Base-by-base conservation (phyloP, 495 filamentous ascomycete genomes). In the Usnea hakonensis region DNA sequence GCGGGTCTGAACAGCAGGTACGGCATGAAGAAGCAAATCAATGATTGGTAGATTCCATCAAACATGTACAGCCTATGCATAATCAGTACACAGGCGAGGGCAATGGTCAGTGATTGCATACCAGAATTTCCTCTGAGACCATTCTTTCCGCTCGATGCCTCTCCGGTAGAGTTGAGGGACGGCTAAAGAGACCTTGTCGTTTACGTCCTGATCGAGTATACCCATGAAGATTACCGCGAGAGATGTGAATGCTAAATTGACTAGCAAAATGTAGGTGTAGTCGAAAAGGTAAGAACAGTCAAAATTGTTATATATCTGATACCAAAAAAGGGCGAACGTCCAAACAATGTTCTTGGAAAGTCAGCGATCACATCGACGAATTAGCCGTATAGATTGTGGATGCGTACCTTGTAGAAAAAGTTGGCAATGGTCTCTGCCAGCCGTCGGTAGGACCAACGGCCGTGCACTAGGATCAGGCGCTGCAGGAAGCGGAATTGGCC, bases 321-420 rank as follows among this genome's bases (percentile, higher is more conserved):
- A 99, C 95, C 94, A 99, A 80, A 97, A 95, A 58, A 99, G 87
- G 30, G 90, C 84, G 69, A 97, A 90, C 19, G 91, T 96, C 95
- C 95, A 99, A 55, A 97, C 87, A 76, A 99, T 87, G 76, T 97
- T 97, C 89, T 88, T 32, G 55, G 66, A 17, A 41, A n/a, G 58
- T 70, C 35, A 71, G 65, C 64, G 44, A 46, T 3, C 52, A 40
- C 35, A 48, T 30, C 36, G 40, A 30, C 23, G 10, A 54, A 35
- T 21, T 0, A 33, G 28, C 53, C 19, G 7, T 21, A 32, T 10
- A 44, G n/a, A 14, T 10, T 55, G 74, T 69, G 65, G 1, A 23
- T 55, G 32, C 61, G 40, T 61, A 84, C 85, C 80, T 99, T 99
- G 83, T 99, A 99, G 79, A 99, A 99, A 82, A 99, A 99, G 72